These are phyloP conservation scores for Arabis alpina DNA, from an alignment of 345 rosid species.

Conservation along the genomic window DNA sequence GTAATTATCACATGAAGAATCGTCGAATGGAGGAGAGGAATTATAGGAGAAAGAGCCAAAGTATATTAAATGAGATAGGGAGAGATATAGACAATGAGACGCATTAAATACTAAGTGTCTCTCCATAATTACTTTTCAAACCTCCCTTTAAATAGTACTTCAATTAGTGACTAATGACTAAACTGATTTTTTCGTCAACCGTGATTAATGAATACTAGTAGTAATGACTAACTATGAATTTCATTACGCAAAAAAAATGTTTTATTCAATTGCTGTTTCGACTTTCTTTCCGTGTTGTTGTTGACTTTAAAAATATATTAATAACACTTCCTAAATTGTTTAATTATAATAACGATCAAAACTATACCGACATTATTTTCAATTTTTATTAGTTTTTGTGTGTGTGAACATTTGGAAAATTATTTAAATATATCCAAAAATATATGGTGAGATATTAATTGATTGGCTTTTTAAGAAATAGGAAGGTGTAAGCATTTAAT, in stretches of 20 bases:
- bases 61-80: slow-evolving; percentile 25
- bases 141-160: slow-evolving; percentile 20
- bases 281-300: slow-evolving; percentile 18
- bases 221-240: slow-evolving; percentile 2
- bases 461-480: slow-evolving; percentile 35
- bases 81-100: slow-evolving; percentile 4
- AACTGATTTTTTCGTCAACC: background rate
- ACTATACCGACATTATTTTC: slow-evolving; percentile 29
- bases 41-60: slow-evolving; percentile 38
- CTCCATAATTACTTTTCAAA: slow-evolving; percentile 36
- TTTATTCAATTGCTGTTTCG: slow-evolving; percentile 18
- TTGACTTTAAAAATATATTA: slow-evolving; percentile 22
- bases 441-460: slow-evolving; percentile 25
- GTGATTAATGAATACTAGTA: slow-evolving; percentile 4
- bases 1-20: slow-evolving; percentile 27
- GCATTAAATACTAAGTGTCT: slow-evolving; percentile 34
- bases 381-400: background rate
- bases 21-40: slow-evolving; percentile 39
- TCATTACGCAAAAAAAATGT: background rate
- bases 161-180: slow-evolving; percentile 26
- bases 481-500: slow-evolving; percentile 40
- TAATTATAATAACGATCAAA: slow-evolving; percentile 13
- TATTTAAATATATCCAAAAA: background rate
- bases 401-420: background rate
- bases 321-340: slow-evolving; percentile 23